Evolutionary conservation across 139 green algal genomes (phyloP), one percentile per base, ranked within the genome.

Genomic region (Tetraselmis chui): DNA sequence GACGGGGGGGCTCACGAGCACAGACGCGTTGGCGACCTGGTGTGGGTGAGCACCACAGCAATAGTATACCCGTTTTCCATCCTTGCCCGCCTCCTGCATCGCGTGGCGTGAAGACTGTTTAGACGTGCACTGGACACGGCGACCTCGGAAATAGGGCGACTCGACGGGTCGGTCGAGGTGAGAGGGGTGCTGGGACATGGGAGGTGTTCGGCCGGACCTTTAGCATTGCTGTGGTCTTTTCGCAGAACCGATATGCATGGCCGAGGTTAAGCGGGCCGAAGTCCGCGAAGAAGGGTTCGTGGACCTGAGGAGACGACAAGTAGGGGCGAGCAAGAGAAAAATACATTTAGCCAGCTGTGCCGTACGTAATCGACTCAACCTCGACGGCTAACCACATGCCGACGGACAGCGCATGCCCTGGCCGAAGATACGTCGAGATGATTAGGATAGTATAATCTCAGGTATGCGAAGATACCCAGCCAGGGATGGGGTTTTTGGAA

Each of bases 241-340:
- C 75, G 79, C 92, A 96, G 85, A 96, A 97, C 24, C 91, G 87
- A 84, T 91, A 96, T 0, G 91, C 87, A 74, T 90, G 87, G 5
- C 92, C 95, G 45, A 98, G 88, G 86, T 98, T 97, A 23, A 97
- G 89, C 1, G 95, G 95, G 0, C 95, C 95, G 85, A 98, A 98
- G 85, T 98, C 95, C 24, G 89, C 92, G 76, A 93, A 97, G 83
- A 98, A 98, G 0, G 95, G 93, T 82, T 97, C 94, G 82, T 98
- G 97, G 1, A 96, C 82, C 88, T 94, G 91, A n/a, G n/a, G n/a
- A n/a, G n/a, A n/a, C n/a, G n/a, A n/a, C n/a, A n/a, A n/a, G n/a
- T n/a, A n/a, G n/a, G n/a, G n/a, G n/a, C n/a, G n/a, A n/a, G n/a
- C n/a, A n/a, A n/a, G n/a, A n/a, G n/a, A n/a, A n/a, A n/a, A n/a